A percentile compares a stretch with the other conserved stretches of the same genome.
Conservation (phyloP, 2,329 filamentous ascomycete species). For the Colletotrichum paranaense region DNA sequence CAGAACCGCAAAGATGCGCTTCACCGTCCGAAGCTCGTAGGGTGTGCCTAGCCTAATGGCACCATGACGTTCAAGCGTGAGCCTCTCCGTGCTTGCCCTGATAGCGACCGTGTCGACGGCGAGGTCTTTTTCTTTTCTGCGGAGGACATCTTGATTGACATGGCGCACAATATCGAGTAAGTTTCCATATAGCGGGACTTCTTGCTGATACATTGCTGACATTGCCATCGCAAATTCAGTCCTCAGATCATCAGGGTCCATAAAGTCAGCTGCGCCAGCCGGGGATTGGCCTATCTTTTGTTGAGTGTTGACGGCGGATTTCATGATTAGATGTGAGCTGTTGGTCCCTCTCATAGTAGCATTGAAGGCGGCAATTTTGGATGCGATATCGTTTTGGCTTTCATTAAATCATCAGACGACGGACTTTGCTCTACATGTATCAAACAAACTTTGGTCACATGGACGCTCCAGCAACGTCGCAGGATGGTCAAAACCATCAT, state of each 20-base stretch:
- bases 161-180: slow-evolving; percentile 44
- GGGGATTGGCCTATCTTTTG: no score
- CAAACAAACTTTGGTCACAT: no score
- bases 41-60: slow-evolving; percentile 60
- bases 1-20: slow-evolving; percentile 57
- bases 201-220: slow-evolving; percentile 48
- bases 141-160: slow-evolving; percentile 38
- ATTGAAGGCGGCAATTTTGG: no score
- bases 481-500: no score
- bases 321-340: no score
- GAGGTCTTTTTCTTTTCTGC: background rate
- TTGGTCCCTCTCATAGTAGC: no score
- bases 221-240: slow-evolving; percentile 44
- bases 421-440: no score
- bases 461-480: no score
- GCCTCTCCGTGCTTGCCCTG: background rate
- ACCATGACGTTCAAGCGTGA: slow-evolving; percentile 51
- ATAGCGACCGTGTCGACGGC: background rate
- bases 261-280: background rate
- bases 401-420: no score
- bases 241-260: slow-evolving; percentile 39
- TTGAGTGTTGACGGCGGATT: no score
- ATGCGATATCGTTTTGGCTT: no score
- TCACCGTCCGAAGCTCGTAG: slow-evolving; percentile 53
- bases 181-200: slow-evolving; percentile 48